Conservation (phyloP, 495 filamentous ascomycete genomes). For the Usnea hakonensis region DNA sequence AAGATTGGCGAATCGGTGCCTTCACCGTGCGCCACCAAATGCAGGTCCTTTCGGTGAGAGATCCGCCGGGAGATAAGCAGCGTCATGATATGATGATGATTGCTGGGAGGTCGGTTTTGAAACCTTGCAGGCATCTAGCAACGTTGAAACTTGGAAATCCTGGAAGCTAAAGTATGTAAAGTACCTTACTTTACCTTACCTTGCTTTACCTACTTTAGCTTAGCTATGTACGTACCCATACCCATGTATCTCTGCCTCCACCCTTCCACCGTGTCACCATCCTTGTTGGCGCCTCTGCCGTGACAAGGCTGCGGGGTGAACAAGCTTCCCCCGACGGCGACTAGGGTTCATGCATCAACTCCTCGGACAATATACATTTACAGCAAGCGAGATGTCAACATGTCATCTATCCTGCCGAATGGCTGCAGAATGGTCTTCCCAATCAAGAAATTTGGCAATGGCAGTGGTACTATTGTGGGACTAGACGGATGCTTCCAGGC, state of each 20-base stretch:
- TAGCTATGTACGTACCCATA: no score
- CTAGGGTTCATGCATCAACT: not conserved
- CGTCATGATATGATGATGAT: slow-evolving; percentile 11
- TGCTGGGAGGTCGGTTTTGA: not conserved
- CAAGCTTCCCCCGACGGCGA: not conserved
- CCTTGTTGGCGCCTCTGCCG: slow-evolving; percentile 2
- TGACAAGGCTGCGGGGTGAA: not conserved
- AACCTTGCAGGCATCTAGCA: not conserved
- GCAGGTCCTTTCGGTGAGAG: slow-evolving; percentile 13
- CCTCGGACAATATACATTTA: not conserved
- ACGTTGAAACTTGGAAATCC: not conserved
- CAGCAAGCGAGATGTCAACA: not conserved
- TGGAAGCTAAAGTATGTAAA: not conserved
- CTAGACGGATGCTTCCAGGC: not conserved
- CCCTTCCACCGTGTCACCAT: not conserved
- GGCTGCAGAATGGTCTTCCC: not conserved
- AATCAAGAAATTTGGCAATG: not conserved
- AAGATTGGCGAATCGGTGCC: slow-evolving; percentile 9
- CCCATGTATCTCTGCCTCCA: not conserved
- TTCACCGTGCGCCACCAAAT: slow-evolving; percentile 24
- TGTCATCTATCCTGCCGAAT: not conserved
- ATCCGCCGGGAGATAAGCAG: slow-evolving; percentile 23
- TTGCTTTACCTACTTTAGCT: no score
- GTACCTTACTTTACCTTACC: no score
- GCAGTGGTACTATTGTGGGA: not conserved